Evolutionary conservation across 345 rosid species (phyloP), one percentile per base, ranked within the genome.

Genomic region (Pistacia integerrima): DNA sequence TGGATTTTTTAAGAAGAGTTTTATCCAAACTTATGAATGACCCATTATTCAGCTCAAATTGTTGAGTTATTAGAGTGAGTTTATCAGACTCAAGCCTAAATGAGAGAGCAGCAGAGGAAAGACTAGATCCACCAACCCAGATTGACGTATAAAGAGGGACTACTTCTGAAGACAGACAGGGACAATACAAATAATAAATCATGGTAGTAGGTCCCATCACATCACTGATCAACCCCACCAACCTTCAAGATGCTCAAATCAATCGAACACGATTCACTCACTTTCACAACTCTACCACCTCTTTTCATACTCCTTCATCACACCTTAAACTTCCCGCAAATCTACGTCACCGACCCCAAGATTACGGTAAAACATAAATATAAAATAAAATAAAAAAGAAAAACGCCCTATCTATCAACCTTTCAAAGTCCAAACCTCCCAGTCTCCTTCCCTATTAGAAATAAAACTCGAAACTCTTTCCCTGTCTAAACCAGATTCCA

Each of bases 351-450:
- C 67, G 61, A 60, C 67, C 20, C 44, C 41, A 59, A 72, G n/a
- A 35, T 36, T 30, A 16, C 60, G 2, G 10, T 11, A 2, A 30
- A 30, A 30, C 33, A 30, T 30, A 30, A 30, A 30, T 1, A 30
- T 30, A 30, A 12, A 33, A 13, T 13, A 35, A 35, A 35, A 25
- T 7, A 20, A 16, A 71, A 20, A 56, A 11, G 33, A 30, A 55
- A 54, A 49, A 77, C 75, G 18, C 73, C 35, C 76, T 22, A 22
- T 22, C 22, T 22, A 64, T 20, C 58, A 36, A 14, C 76, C 76
- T 28, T 73, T 69, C 77, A 60, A 84, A 36, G 64, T 74, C 73
- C 64, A 56, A 77, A 62, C 67, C 64, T 74, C 69, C 68, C 62
- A 66, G 5, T 73, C 48, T 64, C 28, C 67, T 38, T 70, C 54